Conservation (phyloP, 495 filamentous ascomycete species). For the Cladorrhinum samala region DNA sequence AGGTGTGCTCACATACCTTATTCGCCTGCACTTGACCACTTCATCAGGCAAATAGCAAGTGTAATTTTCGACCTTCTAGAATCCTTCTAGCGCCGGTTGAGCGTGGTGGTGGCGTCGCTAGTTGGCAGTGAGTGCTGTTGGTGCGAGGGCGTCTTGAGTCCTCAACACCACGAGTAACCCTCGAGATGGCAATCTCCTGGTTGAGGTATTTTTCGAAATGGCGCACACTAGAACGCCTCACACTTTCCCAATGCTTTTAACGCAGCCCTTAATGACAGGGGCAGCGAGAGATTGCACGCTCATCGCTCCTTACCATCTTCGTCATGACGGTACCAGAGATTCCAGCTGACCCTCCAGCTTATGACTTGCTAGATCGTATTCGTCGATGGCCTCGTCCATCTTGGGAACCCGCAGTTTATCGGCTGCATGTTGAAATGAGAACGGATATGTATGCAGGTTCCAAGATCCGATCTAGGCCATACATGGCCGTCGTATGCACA, state of each 20-base stretch:
- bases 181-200: not conserved
- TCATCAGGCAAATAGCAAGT: slow-evolving; percentile 10
- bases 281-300: not conserved
- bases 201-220: slow-evolving; percentile 3
- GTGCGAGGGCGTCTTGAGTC: not conserved
- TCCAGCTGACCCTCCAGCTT: no score
- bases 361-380: no score
- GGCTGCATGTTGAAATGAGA: not conserved
- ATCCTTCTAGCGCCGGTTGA: slow-evolving; percentile 27
- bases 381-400: no score
- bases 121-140: not conserved
- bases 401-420: no score
- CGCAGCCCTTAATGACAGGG: not conserved
- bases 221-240: not conserved
- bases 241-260: not conserved
- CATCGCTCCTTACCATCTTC: no score
- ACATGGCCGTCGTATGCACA: not conserved
- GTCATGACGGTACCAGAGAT: no score
- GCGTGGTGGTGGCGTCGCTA: slow-evolving; percentile 12
- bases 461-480: not conserved
- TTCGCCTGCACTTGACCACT: slow-evolving; percentile 21
- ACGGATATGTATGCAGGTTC: not conserved
- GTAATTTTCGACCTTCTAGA: slow-evolving; percentile 34
- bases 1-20: slow-evolving; percentile 13
- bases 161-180: not conserved